Evolutionary conservation across 495 filamentous ascomycete species (phyloP).

Genomic region (Tuber brumale): DNA sequence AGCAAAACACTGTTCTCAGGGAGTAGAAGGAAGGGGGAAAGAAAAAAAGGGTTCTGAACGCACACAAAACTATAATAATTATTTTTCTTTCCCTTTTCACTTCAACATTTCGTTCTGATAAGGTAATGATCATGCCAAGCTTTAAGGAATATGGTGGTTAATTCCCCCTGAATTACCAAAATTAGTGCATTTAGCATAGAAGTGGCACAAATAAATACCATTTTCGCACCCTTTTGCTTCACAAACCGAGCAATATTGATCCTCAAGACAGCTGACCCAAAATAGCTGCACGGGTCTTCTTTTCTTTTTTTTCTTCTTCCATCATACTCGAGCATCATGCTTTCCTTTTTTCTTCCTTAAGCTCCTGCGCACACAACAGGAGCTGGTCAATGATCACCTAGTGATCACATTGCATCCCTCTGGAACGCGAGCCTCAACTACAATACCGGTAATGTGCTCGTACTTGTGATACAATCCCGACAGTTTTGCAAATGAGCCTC

Average conservation of each 20-base stretch:
- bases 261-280: not conserved
- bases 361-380: not conserved
- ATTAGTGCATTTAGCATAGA: not conserved
- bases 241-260: not conserved
- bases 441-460: not conserved
- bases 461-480: not conserved
- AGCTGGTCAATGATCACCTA: not conserved
- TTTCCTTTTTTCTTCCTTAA: not conserved
- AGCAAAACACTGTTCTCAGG: not conserved
- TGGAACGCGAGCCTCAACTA: not conserved
- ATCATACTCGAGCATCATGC: too few relatives aligned
- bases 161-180: not conserved
- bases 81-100: not conserved
- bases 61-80: not conserved
- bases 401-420: not conserved
- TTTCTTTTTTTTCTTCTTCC: not conserved
- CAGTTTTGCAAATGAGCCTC: not conserved
- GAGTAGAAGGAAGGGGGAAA: not conserved
- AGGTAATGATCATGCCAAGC: not conserved
- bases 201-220: not conserved
- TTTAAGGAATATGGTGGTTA: not conserved
- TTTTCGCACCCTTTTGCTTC: not conserved
- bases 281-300: not conserved
- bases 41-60: not conserved
- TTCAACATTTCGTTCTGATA: not conserved